Conservation (phyloP, 163 green algal genomes). For the Volvox carteri region DNA sequence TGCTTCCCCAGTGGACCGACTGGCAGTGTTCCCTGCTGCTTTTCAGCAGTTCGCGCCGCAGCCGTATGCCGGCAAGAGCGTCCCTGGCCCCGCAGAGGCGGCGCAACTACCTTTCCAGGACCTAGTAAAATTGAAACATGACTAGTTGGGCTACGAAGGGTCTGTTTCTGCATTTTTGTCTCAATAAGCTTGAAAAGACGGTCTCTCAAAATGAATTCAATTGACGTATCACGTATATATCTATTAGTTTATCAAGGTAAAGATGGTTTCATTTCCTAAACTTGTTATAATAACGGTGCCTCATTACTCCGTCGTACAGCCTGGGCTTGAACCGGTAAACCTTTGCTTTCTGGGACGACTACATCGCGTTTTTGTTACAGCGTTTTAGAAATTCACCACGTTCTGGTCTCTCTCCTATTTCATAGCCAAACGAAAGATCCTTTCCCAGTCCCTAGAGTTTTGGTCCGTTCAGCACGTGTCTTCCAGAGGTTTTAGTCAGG, state of each 20-base stretch:
- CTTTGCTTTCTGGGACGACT: background rate
- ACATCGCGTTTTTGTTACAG: background rate
- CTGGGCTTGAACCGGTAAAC: background rate
- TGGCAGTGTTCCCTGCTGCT: background rate
- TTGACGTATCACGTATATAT: too few species aligned
- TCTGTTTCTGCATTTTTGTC: conserved; percentile 32
- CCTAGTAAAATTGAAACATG: background rate
- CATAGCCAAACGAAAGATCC: too few species aligned
- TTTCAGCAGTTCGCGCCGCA: background rate
- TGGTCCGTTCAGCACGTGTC: too few species aligned
- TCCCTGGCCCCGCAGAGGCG: background rate
- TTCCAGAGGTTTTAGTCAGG: too few species aligned
- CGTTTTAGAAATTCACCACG: background rate
- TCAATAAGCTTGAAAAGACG: background rate
- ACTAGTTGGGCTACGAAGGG: background rate
- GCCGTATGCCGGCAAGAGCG: background rate
- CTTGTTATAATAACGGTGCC: background rate
- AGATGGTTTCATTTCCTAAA: too few species aligned
- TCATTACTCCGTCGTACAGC: background rate
- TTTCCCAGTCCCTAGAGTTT: too few species aligned
- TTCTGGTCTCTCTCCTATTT: too few species aligned
- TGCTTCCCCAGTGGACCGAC: background rate
- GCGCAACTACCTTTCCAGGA: background rate
- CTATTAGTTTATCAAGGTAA: too few species aligned
- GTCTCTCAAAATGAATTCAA: too few species aligned